These are phyloP conservation scores for Apiospora pterosperma DNA, from an alignment of 2,329 filamentous ascomycete genomes.

Conservation along the genomic window DNA sequence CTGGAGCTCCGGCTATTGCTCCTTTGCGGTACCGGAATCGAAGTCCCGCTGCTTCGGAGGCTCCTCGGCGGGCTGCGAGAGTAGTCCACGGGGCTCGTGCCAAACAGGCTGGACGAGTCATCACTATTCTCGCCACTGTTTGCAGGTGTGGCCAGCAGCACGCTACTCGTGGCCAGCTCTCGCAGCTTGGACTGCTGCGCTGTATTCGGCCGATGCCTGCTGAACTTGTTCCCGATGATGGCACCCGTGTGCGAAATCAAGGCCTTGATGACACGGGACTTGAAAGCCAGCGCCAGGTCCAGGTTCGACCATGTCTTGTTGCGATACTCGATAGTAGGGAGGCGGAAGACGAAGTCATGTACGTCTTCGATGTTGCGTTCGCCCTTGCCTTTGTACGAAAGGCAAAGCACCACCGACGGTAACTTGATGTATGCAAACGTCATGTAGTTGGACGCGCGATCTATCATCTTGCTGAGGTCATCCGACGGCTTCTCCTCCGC, in stretches of 20 bases:
- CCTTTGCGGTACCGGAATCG: slow-evolving; percentile 38
- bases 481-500: slow-evolving; percentile 68
- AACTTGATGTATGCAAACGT: slow-evolving; percentile 94
- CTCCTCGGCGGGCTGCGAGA: slow-evolving; percentile 57
- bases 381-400: slow-evolving; percentile 95
- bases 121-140: slow-evolving; percentile 48
- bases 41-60: slow-evolving; percentile 46
- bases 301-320: slow-evolving; percentile 99
- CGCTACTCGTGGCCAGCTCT: slow-evolving; percentile 77
- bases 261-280: slow-evolving; percentile 91
- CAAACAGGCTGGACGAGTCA: slow-evolving; percentile 54
- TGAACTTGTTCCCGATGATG: slow-evolving; percentile 97
- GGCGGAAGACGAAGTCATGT: slow-evolving; percentile 93
- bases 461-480: slow-evolving; percentile 95
- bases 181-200: slow-evolving; percentile 76
- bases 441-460: slow-evolving; percentile 93
- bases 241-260: slow-evolving; percentile 93
- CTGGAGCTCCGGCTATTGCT: slow-evolving; percentile 52
- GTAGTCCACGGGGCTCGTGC: slow-evolving; percentile 52
- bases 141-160: slow-evolving; percentile 51
- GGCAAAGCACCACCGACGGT: slow-evolving; percentile 88
- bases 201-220: slow-evolving; percentile 77
- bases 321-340: slow-evolving; percentile 90
- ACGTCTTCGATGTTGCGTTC: slow-evolving; percentile 96
- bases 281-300: slow-evolving; percentile 85